Evolutionary conservation across 345 rosid species (phyloP).

Genomic region (Orychophragmus violaceus): DNA sequence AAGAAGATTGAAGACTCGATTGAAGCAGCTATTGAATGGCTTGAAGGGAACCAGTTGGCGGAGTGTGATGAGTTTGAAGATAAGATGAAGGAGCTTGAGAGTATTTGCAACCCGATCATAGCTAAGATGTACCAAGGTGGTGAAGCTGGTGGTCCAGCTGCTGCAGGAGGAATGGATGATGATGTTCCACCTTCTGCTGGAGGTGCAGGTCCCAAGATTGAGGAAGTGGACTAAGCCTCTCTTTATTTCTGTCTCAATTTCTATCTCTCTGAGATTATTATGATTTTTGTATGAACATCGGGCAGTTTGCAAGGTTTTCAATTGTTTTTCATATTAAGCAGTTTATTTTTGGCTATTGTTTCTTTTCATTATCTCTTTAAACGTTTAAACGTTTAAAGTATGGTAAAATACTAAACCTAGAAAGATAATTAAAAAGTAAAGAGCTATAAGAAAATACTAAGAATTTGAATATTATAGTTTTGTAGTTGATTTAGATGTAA

Average conservation of each 20-base stretch:
- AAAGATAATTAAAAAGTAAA: no score
- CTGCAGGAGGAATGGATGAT: constrained; percentile 44
- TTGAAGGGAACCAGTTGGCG: constrained; percentile 55
- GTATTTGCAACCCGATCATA: no score
- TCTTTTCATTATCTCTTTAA: no score
- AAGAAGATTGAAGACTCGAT: constrained; percentile 76
- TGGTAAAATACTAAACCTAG: no score
- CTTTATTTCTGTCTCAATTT: background rate
- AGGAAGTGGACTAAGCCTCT: constrained; percentile 46
- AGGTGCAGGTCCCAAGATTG: constrained; percentile 58
- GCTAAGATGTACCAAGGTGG: no score
- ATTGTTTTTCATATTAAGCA: background rate
- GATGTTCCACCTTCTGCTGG: constrained; percentile 42
- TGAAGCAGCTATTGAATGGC: constrained; percentile 64
- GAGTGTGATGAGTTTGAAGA: constrained; percentile 73
- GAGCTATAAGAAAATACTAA: no score
- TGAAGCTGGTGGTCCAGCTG: constrained; percentile 39
- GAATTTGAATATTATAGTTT: background rate
- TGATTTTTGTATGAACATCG: background rate
- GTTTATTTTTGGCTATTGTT: background rate
- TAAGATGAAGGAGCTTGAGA: no score
- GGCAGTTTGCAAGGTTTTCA: background rate
- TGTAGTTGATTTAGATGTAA: background rate
- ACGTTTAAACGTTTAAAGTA: no score
- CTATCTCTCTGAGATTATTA: no score